phyloP scores from a whole-genome alignment of 495 filamentous ascomycete genomes.

The Diplogelasinospora grovesii region DNA sequence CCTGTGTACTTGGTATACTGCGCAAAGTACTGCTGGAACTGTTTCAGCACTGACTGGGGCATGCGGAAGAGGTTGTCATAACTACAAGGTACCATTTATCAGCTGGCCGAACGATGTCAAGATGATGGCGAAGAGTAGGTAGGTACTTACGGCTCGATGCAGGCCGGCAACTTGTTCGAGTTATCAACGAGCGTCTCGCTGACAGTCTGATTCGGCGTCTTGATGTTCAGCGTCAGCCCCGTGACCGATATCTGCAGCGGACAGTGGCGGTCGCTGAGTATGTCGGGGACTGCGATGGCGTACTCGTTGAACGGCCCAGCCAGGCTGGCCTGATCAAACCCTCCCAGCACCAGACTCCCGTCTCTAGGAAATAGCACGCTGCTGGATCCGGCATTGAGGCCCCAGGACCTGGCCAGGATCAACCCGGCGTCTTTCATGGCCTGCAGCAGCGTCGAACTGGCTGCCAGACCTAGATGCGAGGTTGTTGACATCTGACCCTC shows the following conservation, averaged over 20 bases:
- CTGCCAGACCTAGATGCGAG: conserved; percentile 11
- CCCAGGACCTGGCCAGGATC: conserved; percentile 12
- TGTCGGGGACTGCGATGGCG: background rate
- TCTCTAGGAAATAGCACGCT: conserved; percentile 5
- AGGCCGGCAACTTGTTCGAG: conserved; percentile 7
- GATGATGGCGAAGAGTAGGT: background rate
- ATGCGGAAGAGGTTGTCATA: conserved; percentile 19
- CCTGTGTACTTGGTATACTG: background rate
- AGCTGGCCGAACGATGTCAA: background rate
- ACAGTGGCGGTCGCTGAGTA: conserved; percentile 4
- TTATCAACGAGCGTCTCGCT: conserved; percentile 2
- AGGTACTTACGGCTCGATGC: conserved; percentile 12
- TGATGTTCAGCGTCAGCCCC: background rate
- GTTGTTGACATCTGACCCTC: conserved; percentile 10
- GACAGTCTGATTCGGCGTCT: background rate
- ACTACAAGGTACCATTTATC: background rate
- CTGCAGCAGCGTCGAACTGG: conserved; percentile 2
- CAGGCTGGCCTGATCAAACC: conserved; percentile 11
- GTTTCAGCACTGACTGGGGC: background rate
- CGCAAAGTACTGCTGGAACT: background rate
- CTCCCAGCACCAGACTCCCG: conserved; percentile 15
- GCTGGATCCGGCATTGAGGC: conserved; percentile 14
- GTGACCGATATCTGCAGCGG: conserved; percentile 12
- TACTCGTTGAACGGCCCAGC: conserved; percentile 6
- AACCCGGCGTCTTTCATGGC: conserved; percentile 5